Evolutionary conservation across 2,329 filamentous ascomycete species (phyloP).

Genomic region (Dactylellina sp.): DNA sequence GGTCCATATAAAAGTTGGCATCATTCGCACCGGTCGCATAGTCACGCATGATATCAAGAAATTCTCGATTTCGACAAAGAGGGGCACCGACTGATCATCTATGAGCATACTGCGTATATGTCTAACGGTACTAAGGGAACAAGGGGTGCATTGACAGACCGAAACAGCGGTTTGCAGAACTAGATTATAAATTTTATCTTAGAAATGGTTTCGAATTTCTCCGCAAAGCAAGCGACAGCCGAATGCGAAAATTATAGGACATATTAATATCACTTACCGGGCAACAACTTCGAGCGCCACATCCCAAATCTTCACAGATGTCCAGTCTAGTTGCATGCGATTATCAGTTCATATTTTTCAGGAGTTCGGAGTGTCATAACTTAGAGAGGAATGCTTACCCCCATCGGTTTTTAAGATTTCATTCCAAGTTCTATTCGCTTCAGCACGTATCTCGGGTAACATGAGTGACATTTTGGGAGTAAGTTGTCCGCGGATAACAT

Average conservation of each 20-base stretch:
- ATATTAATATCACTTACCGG: background rate
- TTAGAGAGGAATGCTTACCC: no score
- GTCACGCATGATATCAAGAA: slow-evolving; percentile 45
- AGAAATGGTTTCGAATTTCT: no score
- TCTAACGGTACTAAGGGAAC: no score
- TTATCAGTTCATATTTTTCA: no score
- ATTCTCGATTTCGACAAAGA: slow-evolving; percentile 57
- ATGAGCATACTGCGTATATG: no score
- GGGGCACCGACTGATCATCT: slow-evolving; percentile 47
- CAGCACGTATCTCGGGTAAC: slow-evolving; percentile 53
- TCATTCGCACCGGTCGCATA: slow-evolving; percentile 36
- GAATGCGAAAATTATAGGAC: no score
- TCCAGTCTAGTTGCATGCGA: slow-evolving; percentile 56
- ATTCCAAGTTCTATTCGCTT: slow-evolving; percentile 54
- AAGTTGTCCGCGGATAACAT: slow-evolving; percentile 56
- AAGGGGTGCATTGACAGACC: no score
- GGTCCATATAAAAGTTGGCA: slow-evolving; percentile 39
- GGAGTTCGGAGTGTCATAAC: no score
- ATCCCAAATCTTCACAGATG: slow-evolving; percentile 51
- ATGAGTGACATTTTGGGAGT: slow-evolving; percentile 56
- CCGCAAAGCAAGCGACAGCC: no score
- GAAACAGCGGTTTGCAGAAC: no score
- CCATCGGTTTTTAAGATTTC: slow-evolving; percentile 52
- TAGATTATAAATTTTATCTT: no score
- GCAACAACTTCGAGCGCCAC: slow-evolving; percentile 56